Conservation (phyloP, 1,284 basidiomycete species). For the Malassezia psittaci region DNA sequence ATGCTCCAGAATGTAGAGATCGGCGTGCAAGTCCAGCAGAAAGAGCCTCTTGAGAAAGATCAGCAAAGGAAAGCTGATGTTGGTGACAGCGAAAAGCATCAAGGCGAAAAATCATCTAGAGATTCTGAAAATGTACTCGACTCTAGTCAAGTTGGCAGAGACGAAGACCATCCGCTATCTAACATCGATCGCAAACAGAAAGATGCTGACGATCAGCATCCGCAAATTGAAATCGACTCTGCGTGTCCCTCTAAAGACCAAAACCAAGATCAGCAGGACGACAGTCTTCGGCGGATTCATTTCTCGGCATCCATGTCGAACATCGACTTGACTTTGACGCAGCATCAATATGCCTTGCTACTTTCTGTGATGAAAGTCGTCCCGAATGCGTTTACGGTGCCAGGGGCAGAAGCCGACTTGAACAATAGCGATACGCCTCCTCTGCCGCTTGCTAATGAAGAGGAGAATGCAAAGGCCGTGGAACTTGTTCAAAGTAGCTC, state of each 20-base stretch:
- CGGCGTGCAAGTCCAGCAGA: conserved; percentile 82
- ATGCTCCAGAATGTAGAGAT: conserved; percentile 89
- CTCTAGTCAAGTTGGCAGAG: too few relatives aligned
- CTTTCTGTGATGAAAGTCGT: not conserved
- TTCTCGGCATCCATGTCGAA: conserved; percentile 4
- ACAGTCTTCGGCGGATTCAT: not conserved
- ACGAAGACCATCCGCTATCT: too few relatives aligned
- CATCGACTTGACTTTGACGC: conserved; percentile 6
- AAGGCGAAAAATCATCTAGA: too few relatives aligned
- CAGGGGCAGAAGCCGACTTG: not conserved
- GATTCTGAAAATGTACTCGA: too few relatives aligned
- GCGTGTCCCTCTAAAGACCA: too few relatives aligned
- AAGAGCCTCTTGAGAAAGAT: conserved; percentile 48
- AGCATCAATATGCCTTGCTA: conserved; percentile 6
- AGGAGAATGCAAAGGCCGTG: not conserved
- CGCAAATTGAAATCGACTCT: too few relatives aligned
- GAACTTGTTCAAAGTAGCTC: not conserved
- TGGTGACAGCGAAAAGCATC: too few relatives aligned
- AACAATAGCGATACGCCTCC: not conserved
- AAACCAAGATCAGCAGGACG: not conserved
- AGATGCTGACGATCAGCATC: too few relatives aligned
- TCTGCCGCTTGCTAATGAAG: not conserved
- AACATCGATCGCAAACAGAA: too few relatives aligned
- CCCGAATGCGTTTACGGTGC: not conserved
- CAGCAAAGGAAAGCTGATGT: too few relatives aligned